These are phyloP conservation scores for Elongisporangium prolatum DNA, from an alignment of 352 stramenopile species.

Conservation along the genomic window DNA sequence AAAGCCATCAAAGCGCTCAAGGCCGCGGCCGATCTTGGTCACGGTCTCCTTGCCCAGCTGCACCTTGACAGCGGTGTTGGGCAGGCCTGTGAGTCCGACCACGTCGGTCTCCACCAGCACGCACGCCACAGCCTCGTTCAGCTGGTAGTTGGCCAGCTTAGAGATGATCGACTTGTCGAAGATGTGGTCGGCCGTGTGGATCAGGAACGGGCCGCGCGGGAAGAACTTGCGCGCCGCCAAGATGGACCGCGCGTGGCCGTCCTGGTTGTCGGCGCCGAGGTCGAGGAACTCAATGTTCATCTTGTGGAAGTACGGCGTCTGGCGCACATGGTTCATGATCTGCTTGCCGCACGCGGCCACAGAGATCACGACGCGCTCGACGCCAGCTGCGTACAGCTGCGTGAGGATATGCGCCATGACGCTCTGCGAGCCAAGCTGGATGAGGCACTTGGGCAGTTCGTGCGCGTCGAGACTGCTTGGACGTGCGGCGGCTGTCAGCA, in stretches of 20 bases:
- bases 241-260: constrained; percentile 67
- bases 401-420: constrained; percentile 79
- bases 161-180: constrained; percentile 81
- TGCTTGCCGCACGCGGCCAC: constrained; percentile 50
- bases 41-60: constrained; percentile 54
- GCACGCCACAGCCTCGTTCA: constrained; percentile 56
- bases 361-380: constrained; percentile 77
- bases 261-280: constrained; percentile 55
- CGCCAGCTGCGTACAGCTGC: constrained; percentile 66
- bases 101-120: constrained; percentile 67
- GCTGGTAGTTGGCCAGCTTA: constrained; percentile 51
- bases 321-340: constrained; percentile 61
- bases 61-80: constrained; percentile 56
- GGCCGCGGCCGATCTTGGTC: constrained; percentile 49
- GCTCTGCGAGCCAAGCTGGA: constrained; percentile 62
- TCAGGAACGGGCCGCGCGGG: constrained; percentile 59
- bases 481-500: constrained; percentile 60
- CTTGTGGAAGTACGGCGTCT: constrained; percentile 63
- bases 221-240: constrained; percentile 69
- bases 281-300: constrained; percentile 85
- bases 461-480: constrained; percentile 48
- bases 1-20: constrained; percentile 55
- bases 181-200: constrained; percentile 83
- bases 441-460: constrained; percentile 64
- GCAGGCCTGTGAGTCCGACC: constrained; percentile 37